phyloP scores from a whole-genome alignment of 2,329 filamentous ascomycete species.

The Pseudogymnoascus sp. region DNA sequence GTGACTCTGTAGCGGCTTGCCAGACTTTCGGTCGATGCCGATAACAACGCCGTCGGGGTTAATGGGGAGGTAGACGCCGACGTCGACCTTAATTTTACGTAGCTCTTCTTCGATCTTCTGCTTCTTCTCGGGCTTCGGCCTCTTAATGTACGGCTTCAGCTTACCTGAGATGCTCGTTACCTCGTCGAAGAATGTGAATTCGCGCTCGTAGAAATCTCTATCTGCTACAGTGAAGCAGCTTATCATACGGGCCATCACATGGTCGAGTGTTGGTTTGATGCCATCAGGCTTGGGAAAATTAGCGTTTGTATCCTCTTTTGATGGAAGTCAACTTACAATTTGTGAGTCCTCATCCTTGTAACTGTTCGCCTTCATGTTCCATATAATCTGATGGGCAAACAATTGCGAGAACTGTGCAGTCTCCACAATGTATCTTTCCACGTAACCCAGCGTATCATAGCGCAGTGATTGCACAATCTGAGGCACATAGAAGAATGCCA shows the following conservation, averaged over 20 bases:
- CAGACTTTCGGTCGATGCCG: constrained; percentile 95
- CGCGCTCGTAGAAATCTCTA: constrained; percentile 80
- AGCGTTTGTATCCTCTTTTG: background rate
- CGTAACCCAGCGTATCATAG: constrained; percentile 89
- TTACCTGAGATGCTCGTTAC: constrained; percentile 95
- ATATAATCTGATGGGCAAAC: constrained; percentile 98
- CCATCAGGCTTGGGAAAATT: constrained; percentile 60
- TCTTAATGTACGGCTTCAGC: constrained; percentile 86
- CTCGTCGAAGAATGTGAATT: constrained; percentile 97
- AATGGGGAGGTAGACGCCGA: constrained; percentile 93
- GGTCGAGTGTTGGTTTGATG: constrained; percentile 88
- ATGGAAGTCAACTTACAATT: constrained; percentile 50
- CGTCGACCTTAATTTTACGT: constrained; percentile 92
- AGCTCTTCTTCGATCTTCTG: constrained; percentile 98
- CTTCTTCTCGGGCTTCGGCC: constrained; percentile 92
- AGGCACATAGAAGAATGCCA: constrained; percentile 98
- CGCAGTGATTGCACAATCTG: constrained; percentile 94
- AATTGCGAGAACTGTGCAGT: constrained; percentile 96
- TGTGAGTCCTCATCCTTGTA: constrained; percentile 94
- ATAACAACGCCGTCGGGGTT: constrained; percentile 97
- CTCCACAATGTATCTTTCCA: constrained; percentile 93
- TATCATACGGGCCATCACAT: constrained; percentile 79
- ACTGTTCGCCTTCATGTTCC: constrained; percentile 99
- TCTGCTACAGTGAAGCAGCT: constrained; percentile 74
- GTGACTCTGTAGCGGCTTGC: constrained; percentile 94